phyloP scores from a whole-genome alignment of 257 asterid species.

The Solanum medicagineum region DNA sequence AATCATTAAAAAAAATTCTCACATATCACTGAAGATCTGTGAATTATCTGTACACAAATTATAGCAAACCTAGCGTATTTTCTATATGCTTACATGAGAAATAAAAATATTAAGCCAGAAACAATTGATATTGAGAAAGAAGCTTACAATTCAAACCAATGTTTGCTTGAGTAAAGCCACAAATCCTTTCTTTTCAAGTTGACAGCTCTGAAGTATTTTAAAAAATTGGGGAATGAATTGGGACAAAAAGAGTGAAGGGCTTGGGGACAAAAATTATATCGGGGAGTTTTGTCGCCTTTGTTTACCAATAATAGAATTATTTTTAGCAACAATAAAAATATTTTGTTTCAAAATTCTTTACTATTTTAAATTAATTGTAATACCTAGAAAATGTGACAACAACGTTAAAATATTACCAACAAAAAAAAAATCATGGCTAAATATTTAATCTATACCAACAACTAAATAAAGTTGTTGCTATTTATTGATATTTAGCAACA shows the following conservation, averaged over 20 bases:
- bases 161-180: not conserved
- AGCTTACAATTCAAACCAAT: not conserved
- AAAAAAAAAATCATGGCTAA: not conserved
- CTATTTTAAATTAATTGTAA: not conserved
- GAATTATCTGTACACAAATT: not conserved
- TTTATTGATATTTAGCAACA: not conserved
- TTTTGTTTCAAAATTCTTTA: not conserved
- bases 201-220: not conserved
- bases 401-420: not conserved
- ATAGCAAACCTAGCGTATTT: not conserved
- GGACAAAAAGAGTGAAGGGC: not conserved
- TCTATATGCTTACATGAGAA: not conserved
- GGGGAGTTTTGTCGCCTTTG: not conserved
- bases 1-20: not conserved
- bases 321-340: not conserved
- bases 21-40: not conserved
- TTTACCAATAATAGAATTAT: not conserved
- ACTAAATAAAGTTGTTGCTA: not conserved
- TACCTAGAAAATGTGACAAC: not conserved
- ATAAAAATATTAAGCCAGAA: not conserved
- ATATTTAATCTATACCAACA: not conserved
- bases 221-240: not conserved
- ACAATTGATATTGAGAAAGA: not conserved
- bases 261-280: not conserved
- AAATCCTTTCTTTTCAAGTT: too few relatives aligned